Evolutionary conservation across 2,329 filamentous ascomycete genomes (phyloP), one percentile per base, ranked within the genome.

Genomic region (Microsporum audouinii): DNA sequence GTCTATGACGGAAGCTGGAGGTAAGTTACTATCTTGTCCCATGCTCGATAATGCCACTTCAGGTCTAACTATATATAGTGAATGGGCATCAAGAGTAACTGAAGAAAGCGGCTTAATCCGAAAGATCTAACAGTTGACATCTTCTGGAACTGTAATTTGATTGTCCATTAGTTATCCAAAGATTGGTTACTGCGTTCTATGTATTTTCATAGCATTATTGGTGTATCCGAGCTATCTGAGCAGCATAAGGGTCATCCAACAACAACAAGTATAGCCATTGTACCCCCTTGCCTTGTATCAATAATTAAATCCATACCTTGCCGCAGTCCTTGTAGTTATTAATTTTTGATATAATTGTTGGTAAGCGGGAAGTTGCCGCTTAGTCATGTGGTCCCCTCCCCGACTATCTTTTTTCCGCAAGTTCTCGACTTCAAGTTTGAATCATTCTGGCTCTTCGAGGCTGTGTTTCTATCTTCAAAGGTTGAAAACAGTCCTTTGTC

Each of bases 1-100:
- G 80, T 99, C 27, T 99, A 99, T 70, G 94, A 99, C 73, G 94
- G 94, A 56, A 96, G 91, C 74, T 99, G 94, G 94, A 97, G 94
- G 82, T 95, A 79, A 85, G 88, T 49, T 14, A 41, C 39, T 43
- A 43, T 47, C 36, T 56, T 33, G 10, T 45, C 6, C 14, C 5
- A 38, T 34, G 34, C 10, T 43, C 57, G 63, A 63, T 68, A 61
- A 65, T 57, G n/a, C 31, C 58, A 4, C 51, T 17, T 55, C 10
- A 23, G 3, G 6, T 12, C 61, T 60, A 58, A 41, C 58, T 59
- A 41, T 61, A 53, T 23, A 55, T 65, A 78, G 77, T 51, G 79
- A 81, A 71, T 81, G 78, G 78, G 78, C 79, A 31, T 77, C 78
- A 59, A 73, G 78, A 60, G 77, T 79, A 6, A 73, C 74, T 60